Evolutionary conservation across 1,139 yeast genomes (phyloP).

Genomic region (Candida sojae): DNA sequence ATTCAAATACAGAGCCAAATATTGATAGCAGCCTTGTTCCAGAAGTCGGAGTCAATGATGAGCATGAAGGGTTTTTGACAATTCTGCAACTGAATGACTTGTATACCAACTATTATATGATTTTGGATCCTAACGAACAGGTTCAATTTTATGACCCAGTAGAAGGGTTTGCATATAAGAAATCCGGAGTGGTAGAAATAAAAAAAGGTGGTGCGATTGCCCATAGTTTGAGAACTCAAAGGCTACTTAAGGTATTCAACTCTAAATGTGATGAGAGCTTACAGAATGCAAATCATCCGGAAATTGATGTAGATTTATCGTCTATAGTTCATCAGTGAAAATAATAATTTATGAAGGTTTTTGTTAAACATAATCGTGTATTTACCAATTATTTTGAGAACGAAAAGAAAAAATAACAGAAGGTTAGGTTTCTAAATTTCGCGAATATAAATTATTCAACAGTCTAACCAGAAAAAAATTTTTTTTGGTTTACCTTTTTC

Average conservation of each 20-base stretch:
- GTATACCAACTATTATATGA: conserved; percentile 34
- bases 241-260: conserved; percentile 3
- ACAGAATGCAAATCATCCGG: background rate
- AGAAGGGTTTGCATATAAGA: conserved; percentile 5
- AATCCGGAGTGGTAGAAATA: conserved; percentile 4
- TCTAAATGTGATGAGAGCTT: background rate
- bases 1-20: background rate
- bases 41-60: conserved; percentile 3
- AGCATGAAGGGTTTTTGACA: conserved; percentile 29
- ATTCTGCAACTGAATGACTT: conserved; percentile 31
- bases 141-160: conserved; percentile 24
- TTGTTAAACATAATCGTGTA: background rate
- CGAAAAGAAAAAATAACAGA: too few relatives aligned
- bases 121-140: conserved; percentile 21
- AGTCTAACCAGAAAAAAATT: conserved; percentile 4
- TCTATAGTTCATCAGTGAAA: conserved; percentile 5
- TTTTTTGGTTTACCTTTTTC: background rate
- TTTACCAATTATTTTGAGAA: background rate
- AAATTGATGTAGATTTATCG: conserved; percentile 4
- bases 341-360: background rate
- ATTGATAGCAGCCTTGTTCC: background rate
- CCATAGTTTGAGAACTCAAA: conserved; percentile 6
- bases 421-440: background rate
- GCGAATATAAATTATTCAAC: conserved; percentile 8
- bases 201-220: conserved; percentile 6